Evolutionary conservation across 2,329 filamentous ascomycete genomes (phyloP).

Genomic region (Aspergillus sp.): DNA sequence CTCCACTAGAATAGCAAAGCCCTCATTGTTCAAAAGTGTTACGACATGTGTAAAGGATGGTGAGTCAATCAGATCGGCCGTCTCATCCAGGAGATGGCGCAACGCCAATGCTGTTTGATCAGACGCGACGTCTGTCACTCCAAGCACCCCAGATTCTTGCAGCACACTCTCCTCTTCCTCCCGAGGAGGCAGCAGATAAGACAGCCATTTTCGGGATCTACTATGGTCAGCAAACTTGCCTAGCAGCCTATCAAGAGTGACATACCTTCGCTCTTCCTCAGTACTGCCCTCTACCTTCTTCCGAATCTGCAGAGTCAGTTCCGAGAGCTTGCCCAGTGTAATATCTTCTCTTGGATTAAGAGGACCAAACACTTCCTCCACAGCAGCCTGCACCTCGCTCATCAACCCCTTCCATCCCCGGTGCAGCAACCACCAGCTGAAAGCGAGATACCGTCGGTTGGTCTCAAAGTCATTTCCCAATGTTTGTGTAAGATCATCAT

Average conservation of each 20-base stretch:
- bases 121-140: constrained; percentile 32
- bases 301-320: constrained; percentile 77
- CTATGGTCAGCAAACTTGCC: background rate
- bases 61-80: constrained; percentile 90
- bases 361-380: constrained; percentile 82
- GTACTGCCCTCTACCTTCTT: constrained; percentile 76
- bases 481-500: constrained; percentile 80
- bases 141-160: constrained; percentile 72
- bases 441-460: constrained; percentile 89
- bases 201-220: constrained; percentile 67
- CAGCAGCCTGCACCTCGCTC: constrained; percentile 75
- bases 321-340: constrained; percentile 71
- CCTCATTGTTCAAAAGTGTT: constrained; percentile 77
- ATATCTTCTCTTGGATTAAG: constrained; percentile 86
- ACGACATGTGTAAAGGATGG: constrained; percentile 85
- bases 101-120: constrained; percentile 49
- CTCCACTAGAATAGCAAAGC: constrained; percentile 79
- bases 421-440: constrained; percentile 97
- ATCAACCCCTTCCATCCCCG: constrained; percentile 81
- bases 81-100: constrained; percentile 86
- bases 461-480: constrained; percentile 95
- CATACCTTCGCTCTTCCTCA: constrained; percentile 56
- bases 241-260: background rate
- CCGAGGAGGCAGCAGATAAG: constrained; percentile 73
- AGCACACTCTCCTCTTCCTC: constrained; percentile 81